Evolutionary conservation across 495 filamentous ascomycete genomes (phyloP).

Genomic region (Tuber calosporum): DNA sequence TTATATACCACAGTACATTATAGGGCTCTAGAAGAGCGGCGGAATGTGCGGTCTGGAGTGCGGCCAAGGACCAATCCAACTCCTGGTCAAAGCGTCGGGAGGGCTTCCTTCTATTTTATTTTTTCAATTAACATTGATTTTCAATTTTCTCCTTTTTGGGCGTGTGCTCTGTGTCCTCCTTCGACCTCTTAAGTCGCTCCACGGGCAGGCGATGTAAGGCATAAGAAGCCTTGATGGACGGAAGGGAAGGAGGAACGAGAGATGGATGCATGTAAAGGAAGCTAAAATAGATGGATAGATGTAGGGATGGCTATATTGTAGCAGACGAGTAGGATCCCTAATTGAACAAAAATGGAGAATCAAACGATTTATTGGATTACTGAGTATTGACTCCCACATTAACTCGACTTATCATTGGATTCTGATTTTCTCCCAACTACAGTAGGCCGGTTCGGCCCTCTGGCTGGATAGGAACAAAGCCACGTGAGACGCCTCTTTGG

Average conservation of each 20-base stretch:
- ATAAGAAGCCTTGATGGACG: neutral
- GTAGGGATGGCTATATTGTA: neutral
- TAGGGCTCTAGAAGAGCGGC: conserved; percentile 22
- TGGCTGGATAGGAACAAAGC: neutral
- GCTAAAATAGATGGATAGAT: neutral
- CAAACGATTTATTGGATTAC: neutral
- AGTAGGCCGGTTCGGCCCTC: neutral
- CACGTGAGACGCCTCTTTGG: neutral
- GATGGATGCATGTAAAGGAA: neutral
- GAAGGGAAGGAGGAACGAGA: neutral
- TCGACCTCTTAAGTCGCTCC: neutral
- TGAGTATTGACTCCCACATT: neutral
- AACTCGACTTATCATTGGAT: neutral
- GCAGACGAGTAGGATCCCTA: neutral
- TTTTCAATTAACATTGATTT: conserved; percentile 18
- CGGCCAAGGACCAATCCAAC: conserved; percentile 15
- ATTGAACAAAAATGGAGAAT: neutral
- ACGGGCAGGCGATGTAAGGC: neutral
- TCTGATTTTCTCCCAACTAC: neutral
- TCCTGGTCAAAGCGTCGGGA: conserved; percentile 18
- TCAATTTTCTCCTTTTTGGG: neutral
- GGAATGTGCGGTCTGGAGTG: conserved; percentile 31
- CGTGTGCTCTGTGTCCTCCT: neutral
- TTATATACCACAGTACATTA: neutral
- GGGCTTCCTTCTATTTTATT: conserved; percentile 9